Conservation (phyloP, 1,284 basidiomycete species). For the Hypsizygus ulmarius region DNA sequence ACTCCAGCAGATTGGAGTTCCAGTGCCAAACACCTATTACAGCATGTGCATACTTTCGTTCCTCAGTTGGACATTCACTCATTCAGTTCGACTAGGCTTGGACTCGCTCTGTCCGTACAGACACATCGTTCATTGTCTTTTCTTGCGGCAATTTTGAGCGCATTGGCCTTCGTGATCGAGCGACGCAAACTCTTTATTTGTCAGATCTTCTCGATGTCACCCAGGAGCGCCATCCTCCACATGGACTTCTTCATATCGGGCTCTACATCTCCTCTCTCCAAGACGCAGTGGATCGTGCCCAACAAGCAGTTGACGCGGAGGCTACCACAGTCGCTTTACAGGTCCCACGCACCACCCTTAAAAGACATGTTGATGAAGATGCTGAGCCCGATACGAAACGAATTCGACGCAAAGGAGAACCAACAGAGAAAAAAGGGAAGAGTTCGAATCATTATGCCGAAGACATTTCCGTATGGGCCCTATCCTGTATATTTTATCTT, state of each 20-base stretch:
- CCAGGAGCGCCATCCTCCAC: neutral
- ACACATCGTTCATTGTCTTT: slow-evolving; percentile 19
- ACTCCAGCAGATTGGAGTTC: too few relatives aligned
- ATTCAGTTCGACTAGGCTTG: slow-evolving; percentile 17
- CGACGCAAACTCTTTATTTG: slow-evolving; percentile 15
- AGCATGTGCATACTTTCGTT: too few relatives aligned
- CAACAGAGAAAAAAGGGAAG: too few relatives aligned
- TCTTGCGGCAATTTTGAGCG: slow-evolving; percentile 19
- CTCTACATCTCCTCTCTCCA: slow-evolving; percentile 8
- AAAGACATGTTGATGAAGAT: too few relatives aligned
- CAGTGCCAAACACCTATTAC: too few relatives aligned
- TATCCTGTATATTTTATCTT: too few relatives aligned
- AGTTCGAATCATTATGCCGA: neutral
- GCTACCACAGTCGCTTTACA: too few relatives aligned
- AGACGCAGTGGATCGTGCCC: neutral
- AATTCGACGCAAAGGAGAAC: too few relatives aligned
- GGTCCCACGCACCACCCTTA: too few relatives aligned
- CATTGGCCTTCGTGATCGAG: slow-evolving; percentile 20
- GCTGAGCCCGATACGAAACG: too few relatives aligned
- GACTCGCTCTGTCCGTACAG: slow-evolving; percentile 12
- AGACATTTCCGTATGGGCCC: neutral
- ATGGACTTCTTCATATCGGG: neutral
- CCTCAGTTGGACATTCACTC: too few relatives aligned
- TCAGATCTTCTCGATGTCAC: slow-evolving; percentile 12
- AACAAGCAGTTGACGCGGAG: too few relatives aligned